Evolutionary conservation across 352 stramenopile species (phyloP), one percentile per base, ranked within the genome.

Genomic region (Phytophthora uliginosa): DNA sequence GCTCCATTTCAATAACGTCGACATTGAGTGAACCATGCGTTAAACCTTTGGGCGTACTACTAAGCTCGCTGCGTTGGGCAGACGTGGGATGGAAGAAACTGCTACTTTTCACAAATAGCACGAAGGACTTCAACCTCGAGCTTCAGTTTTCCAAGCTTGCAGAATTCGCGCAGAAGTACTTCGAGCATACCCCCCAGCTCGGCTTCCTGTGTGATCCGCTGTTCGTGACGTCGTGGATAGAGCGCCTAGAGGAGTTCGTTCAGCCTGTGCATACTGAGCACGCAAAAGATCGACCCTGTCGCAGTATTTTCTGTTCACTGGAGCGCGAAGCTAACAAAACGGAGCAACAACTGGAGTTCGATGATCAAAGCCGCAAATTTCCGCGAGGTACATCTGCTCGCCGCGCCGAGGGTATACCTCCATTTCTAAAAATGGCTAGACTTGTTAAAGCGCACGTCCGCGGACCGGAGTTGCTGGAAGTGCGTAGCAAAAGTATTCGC

Each of bases 291-390:
- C 72, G 65, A 20, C 48, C 54, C 3, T 93, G 86, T 52, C 66
- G 63, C 22, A 91, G 84, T 38, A 58, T 93, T 2, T 72, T 89
- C n/a, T 93, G 86, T 52, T 93, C 84, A 9, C 51, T 91, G 13
- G 74, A 84, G 45, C 71, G 81, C 12, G 86, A 91, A 57, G 45
- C 78, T 15, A 65, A 57, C 12, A 93, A 93, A 55, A 86, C 79
- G 1, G 55, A 74, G 7, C 84, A 90, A 55, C 81, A 90, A 48
- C 81, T 82, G 33, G 83, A 88, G 34, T 81, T 88, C 18, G 84
- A 90, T 24, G 81, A 92, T 38, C 74, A 89, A 33, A 84, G 77
- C 48, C 70, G 62, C 8, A 83, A 74, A 50, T 47, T 86, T 10
- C 70, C 81, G 4, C 64, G 68, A 24, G 82, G 84, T 45, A 86